Evolutionary conservation across 805 yeast genomes (phyloP).

Genomic region (Wickerhamomyces chaumierensis): DNA sequence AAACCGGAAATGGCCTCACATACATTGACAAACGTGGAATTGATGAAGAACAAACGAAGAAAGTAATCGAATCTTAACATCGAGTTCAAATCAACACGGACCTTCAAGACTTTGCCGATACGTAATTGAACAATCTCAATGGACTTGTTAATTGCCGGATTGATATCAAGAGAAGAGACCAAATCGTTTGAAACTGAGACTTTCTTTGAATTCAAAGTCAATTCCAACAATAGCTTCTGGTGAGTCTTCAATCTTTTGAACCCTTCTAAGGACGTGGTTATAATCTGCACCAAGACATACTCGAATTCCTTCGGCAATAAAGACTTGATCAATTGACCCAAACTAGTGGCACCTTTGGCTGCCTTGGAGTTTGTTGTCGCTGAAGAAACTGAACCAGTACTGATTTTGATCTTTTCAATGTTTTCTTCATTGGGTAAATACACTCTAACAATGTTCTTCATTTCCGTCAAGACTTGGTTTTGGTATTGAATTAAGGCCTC

Average conservation of each 20-base stretch:
- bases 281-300: conserved; percentile 50
- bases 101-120: conserved; percentile 65
- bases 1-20: conserved; percentile 75
- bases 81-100: conserved; percentile 62
- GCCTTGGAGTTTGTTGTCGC: conserved; percentile 11
- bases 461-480: conserved; percentile 55
- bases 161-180: conserved; percentile 54
- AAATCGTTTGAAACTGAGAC: conserved; percentile 17
- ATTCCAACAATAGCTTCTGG: conserved; percentile 66
- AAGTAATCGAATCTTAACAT: conserved; percentile 49
- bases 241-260: conserved; percentile 65
- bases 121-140: conserved; percentile 66
- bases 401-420: neutral
- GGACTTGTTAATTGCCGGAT: conserved; percentile 51
- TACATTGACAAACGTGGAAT: conserved; percentile 62
- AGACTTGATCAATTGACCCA: conserved; percentile 37
- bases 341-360: conserved; percentile 19
- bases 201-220: conserved; percentile 42
- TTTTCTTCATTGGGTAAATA: conserved; percentile 41
- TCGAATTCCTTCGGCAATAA: conserved; percentile 71
- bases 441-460: conserved; percentile 59
- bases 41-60: conserved; percentile 52
- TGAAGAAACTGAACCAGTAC: neutral
- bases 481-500: conserved; percentile 56
- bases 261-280: conserved; percentile 56